Percentiles rank a stretch among this genome's conserved stretches.
Evolutionary conservation across 1,284 basidiomycete genomes (phyloP).

Genomic region (Trametes hirsuta): DNA sequence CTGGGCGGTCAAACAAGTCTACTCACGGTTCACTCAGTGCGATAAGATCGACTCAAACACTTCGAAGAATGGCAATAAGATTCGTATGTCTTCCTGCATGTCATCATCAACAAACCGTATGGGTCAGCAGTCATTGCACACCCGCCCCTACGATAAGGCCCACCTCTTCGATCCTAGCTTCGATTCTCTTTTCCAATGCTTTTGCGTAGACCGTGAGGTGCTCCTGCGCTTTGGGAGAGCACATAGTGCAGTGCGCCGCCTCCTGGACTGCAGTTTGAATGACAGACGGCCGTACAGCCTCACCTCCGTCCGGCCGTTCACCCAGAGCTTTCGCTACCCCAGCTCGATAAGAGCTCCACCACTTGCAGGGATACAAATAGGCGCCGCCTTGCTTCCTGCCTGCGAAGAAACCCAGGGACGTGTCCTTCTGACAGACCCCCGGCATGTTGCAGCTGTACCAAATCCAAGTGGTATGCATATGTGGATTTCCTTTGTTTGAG

Average conservation of each 20-base stretch:
- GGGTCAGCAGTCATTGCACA: neutral
- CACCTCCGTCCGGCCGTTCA: neutral
- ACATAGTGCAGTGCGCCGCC: neutral
- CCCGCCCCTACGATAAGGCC: neutral
- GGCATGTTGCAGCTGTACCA: neutral
- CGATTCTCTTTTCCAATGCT: slow-evolving; percentile 3
- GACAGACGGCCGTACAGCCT: neutral
- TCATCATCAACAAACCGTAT: neutral
- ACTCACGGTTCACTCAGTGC: too few relatives aligned
- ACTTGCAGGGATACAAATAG: neutral
- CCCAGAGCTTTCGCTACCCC: neutral
- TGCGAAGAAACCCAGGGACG: neutral
- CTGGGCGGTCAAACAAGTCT: too few relatives aligned
- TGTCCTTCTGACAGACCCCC: too few relatives aligned
- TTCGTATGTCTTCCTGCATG: neutral
- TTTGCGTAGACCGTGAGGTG: slow-evolving; percentile 1
- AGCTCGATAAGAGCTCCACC: neutral
- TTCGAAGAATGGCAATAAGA: too few relatives aligned
- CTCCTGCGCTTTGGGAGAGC: neutral
- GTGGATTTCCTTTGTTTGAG: neutral
- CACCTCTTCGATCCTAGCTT: neutral
- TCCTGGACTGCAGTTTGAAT: neutral
- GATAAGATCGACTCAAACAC: too few relatives aligned
- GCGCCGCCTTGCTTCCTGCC: too few relatives aligned
- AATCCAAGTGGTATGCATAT: neutral